Base-by-base conservation (phyloP, 2,329 filamentous ascomycete species). In the Microascus cirrosus region DNA sequence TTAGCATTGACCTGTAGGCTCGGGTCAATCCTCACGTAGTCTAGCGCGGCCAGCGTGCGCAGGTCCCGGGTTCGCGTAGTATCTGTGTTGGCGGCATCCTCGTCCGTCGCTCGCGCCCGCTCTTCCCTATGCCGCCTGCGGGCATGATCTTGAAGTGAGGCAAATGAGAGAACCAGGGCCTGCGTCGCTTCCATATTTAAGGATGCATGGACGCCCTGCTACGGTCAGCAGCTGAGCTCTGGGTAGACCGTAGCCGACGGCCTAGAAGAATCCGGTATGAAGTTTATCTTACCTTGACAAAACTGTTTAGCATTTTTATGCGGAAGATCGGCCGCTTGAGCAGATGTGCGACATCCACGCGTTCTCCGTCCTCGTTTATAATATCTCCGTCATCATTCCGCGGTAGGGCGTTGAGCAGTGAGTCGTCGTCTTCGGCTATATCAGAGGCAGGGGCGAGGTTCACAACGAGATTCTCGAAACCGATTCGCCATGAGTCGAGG, bases 391-490 rank as follows among this genome's bases (percentile, higher is more conserved):
- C 75, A 59, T 80, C 80, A 57, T 86, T 85, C 57, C 74, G 77
- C 61, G 81, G 83, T 73, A 81, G 74, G 1, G 79, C 81, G 60
- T 81, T 77, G 56, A 85, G 67, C 1, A 84, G 71, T 1, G 81
- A 83, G 61, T 84, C 78, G 45, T 83, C 77, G 54, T 86, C 83
- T 36, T 86, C 83, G 1, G 70, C 65, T 1, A 65, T 65, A 18
- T 73, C 74, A 1, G 73, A 72, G 4, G 84, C 82, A 8, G 90
- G 89, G 1, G 90, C 91, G 36, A 97, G 82, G 67, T 96, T 97
- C 64, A 99, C 90, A 55, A 97, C 85, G 22, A 99, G 84, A 68
- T 95, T 92, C 66, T 96, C 89, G 70, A 97, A 99, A 0, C 94
- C 94, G 54, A 97, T 79, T 34, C 91, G 82, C 94, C 94, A 99